Percentiles rank a stretch among this genome's conserved stretches.
Evolutionary conservation across 2,329 filamentous ascomycete genomes (phyloP).

Genomic region (Penicillium sp.): DNA sequence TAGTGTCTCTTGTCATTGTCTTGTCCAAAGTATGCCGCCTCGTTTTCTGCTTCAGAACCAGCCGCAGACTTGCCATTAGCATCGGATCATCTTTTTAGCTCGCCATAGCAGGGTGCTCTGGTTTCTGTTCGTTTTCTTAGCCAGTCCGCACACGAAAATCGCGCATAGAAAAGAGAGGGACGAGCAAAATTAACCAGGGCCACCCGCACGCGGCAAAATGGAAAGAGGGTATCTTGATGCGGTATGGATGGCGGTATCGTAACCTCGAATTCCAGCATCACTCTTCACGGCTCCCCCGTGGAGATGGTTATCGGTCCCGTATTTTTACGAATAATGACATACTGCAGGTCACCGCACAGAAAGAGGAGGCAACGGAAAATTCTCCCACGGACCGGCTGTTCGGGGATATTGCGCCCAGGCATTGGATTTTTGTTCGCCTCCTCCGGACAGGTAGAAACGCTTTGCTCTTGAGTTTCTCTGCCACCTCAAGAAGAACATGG

Average conservation of each 20-base stretch:
- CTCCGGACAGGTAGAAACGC: not conserved
- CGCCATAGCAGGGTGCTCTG: not conserved
- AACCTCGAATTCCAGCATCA: constrained; percentile 11
- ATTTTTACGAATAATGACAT: constrained; percentile 15
- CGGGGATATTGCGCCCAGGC: not conserved
- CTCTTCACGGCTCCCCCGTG: constrained; percentile 5
- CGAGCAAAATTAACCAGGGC: constrained; percentile 28
- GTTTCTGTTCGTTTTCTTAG: constrained; percentile 21
- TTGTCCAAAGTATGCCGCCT: constrained; percentile 6
- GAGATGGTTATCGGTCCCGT: constrained; percentile 10
- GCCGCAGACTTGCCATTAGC: constrained; percentile 12
- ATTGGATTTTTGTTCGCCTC: constrained; percentile 4
- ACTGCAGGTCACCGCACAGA: not conserved
- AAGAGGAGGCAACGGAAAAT: constrained; percentile 3
- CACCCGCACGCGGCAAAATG: constrained; percentile 30
- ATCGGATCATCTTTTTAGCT: constrained; percentile 5
- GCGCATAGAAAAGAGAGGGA: constrained; percentile 32
- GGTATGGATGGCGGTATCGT: constrained; percentile 20
- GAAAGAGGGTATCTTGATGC: constrained; percentile 8
- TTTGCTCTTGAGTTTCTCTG: not conserved
- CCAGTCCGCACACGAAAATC: constrained; percentile 28
- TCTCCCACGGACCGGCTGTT: constrained; percentile 1
- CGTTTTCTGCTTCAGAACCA: constrained; percentile 4
- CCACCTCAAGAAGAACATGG: not conserved
- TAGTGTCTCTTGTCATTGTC: constrained; percentile 21